phyloP scores from a whole-genome alignment of 257 asterid species.

The Cinchona pubescens region DNA sequence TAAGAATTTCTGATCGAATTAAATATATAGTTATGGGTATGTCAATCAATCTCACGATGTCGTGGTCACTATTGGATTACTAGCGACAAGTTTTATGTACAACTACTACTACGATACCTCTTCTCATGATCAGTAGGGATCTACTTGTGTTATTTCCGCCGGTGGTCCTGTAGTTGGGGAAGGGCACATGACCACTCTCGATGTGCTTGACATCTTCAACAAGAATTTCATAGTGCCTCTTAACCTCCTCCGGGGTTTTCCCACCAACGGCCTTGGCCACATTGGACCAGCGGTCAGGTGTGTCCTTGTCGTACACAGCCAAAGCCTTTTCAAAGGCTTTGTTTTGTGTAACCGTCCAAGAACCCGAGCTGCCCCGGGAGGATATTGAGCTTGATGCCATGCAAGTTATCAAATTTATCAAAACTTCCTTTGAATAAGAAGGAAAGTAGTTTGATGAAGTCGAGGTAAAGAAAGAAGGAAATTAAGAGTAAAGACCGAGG shows the following conservation, averaged over 20 bases:
- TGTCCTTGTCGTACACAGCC: constrained; percentile 62
- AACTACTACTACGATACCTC: not conserved
- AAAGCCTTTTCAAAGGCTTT: constrained; percentile 79
- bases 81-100: not conserved
- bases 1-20: too few species aligned
- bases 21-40: not conserved
- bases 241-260: constrained; percentile 67
- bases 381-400: constrained; percentile 50
- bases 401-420: too few species aligned
- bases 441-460: too few species aligned
- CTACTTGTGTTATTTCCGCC: constrained; percentile 7
- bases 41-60: not conserved
- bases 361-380: constrained; percentile 24
- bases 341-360: constrained; percentile 69
- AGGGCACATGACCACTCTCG: constrained; percentile 64
- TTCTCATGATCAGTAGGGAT: constrained; percentile 7
- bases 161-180: constrained; percentile 51
- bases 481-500: constrained; percentile 1
- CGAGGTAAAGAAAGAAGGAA: not conserved
- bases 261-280: constrained; percentile 70
- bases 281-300: constrained; percentile 80
- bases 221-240: constrained; percentile 57
- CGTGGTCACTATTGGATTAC: not conserved
- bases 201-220: constrained; percentile 53
- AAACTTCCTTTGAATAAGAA: too few species aligned